Evolutionary conservation across 306 rosid genomes (phyloP).

Genomic region (Citrullus colocynthis): DNA sequence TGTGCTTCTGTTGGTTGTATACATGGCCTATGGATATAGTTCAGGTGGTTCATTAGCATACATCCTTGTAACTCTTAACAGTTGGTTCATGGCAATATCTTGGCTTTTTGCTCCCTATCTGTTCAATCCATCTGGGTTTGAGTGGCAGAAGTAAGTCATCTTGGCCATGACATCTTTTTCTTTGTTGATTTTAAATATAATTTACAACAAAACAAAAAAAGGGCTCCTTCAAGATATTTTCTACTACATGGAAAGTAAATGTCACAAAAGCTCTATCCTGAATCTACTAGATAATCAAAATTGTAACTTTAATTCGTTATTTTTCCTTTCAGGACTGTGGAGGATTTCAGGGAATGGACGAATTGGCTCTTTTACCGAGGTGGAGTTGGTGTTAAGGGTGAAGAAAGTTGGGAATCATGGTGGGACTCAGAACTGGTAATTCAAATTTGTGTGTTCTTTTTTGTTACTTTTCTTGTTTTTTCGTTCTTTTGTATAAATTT

Average conservation of each 20-base stretch:
- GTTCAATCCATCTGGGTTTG: constrained; percentile 96
- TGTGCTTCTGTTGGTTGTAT: constrained; percentile 66
- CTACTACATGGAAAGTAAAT: background rate
- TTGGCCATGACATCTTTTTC: background rate
- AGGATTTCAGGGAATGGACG: constrained; percentile 91
- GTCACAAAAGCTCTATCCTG: background rate
- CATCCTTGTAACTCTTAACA: constrained; percentile 75
- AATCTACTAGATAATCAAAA: background rate
- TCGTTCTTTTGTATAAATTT: background rate
- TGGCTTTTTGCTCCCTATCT: constrained; percentile 97
- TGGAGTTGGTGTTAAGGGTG: constrained; percentile 95
- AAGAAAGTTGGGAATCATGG: constrained; percentile 99
- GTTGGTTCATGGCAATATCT: constrained; percentile 96
- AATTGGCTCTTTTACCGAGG: constrained; percentile 94
- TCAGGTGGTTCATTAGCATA: constrained; percentile 51
- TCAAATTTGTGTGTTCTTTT: background rate
- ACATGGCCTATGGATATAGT: constrained; percentile 71
- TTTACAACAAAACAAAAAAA: background rate
- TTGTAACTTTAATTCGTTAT: background rate
- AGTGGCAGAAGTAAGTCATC: constrained; percentile 89
- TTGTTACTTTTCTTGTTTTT: background rate
- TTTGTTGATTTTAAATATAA: background rate
- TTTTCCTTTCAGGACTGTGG: constrained; percentile 54
- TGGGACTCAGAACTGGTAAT: constrained; percentile 97
- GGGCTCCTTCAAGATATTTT: background rate